phyloP scores from a whole-genome alignment of 2,329 filamentous ascomycete genomes.

The Graphilbum ipis-grandicollis region DNA sequence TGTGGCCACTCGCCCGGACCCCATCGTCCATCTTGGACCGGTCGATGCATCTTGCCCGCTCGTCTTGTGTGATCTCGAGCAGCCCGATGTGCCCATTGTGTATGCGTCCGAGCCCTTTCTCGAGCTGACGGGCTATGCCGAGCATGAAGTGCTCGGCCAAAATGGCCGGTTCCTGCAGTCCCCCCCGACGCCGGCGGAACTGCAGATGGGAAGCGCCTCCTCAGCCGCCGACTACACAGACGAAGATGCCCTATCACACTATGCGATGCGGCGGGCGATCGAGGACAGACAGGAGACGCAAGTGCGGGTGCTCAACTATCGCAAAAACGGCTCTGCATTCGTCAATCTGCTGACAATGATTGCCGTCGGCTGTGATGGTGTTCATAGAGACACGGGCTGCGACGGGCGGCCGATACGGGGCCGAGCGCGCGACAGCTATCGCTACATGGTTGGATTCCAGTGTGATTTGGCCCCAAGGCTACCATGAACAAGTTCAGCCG shows the following conservation, averaged over 20 bases:
- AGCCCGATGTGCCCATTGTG: slow-evolving; percentile 61
- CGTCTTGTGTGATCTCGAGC: slow-evolving; percentile 61
- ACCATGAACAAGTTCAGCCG: too few relatives aligned
- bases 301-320: slow-evolving; percentile 55
- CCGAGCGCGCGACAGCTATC: slow-evolving; percentile 21
- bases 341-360: slow-evolving; percentile 78
- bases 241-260: background rate
- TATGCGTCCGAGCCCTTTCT: slow-evolving; percentile 73
- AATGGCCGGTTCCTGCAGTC: slow-evolving; percentile 79
- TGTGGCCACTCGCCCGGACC: slow-evolving; percentile 53
- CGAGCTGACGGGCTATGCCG: slow-evolving; percentile 60
- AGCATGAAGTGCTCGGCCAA: slow-evolving; percentile 54
- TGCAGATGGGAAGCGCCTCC: background rate
- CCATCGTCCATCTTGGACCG: slow-evolving; percentile 61
- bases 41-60: slow-evolving; percentile 76
- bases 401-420: too few relatives aligned
- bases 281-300: slow-evolving; percentile 27
- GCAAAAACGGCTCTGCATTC: slow-evolving; percentile 62
- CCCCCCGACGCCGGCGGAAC: slow-evolving; percentile 20
- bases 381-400: too few relatives aligned
- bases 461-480: slow-evolving; percentile 29
- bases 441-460: slow-evolving; percentile 69
- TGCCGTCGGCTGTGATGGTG: slow-evolving; percentile 54
- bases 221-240: too few relatives aligned
- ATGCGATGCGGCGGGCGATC: slow-evolving; percentile 30